These are phyloP conservation scores for Medicago ruthenica DNA, from an alignment of 306 rosid species.

Conservation along the genomic window DNA sequence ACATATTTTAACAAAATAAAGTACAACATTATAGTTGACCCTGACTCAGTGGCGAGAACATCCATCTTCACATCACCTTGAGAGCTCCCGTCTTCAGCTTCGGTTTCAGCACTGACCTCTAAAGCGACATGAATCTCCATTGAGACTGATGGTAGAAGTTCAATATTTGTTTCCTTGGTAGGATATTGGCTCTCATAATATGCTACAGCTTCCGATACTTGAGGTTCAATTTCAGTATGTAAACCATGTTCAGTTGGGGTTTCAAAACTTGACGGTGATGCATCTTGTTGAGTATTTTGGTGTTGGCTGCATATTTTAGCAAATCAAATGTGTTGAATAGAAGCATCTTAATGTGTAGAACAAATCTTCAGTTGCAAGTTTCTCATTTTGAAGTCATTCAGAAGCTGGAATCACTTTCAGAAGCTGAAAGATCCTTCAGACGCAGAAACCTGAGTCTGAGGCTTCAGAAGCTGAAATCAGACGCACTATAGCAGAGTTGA, in stretches of 20 bases:
- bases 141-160: constrained; percentile 3
- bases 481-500: too few relatives aligned
- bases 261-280: constrained; percentile 23
- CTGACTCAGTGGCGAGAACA: neutral
- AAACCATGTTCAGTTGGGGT: constrained; percentile 8
- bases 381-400: too few relatives aligned
- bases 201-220: neutral
- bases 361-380: too few relatives aligned
- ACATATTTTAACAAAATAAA: neutral
- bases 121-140: constrained; percentile 11
- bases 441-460: too few relatives aligned
- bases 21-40: neutral
- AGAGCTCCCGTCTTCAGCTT: neutral
- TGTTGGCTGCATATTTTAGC: too few relatives aligned
- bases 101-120: too few relatives aligned
- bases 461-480: too few relatives aligned
- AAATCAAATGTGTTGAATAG: too few relatives aligned
- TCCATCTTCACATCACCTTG: constrained; percentile 4
- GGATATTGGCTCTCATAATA: constrained; percentile 4
- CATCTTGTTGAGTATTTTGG: too few relatives aligned
- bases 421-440: too few relatives aligned
- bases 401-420: too few relatives aligned
- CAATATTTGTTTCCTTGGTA: constrained; percentile 1
- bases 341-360: too few relatives aligned
- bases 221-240: neutral